Conservation (phyloP, 169 alveolate genomes). For the Eimeria acervulina region DNA sequence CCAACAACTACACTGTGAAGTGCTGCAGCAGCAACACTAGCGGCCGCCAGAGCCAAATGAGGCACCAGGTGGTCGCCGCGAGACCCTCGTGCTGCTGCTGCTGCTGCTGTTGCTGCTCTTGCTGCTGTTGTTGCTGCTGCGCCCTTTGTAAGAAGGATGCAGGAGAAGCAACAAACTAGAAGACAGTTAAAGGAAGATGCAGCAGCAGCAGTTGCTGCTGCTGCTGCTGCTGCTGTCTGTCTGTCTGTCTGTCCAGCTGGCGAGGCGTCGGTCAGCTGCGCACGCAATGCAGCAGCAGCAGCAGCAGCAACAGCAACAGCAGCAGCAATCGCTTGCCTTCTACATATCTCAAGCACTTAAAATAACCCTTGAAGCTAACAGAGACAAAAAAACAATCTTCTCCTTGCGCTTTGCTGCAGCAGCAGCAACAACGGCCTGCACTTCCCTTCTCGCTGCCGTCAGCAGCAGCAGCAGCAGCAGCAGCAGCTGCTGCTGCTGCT, state of each 20-base stretch:
- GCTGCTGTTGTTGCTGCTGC: background rate
- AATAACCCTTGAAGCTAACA: background rate
- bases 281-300: background rate
- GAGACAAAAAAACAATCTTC: background rate
- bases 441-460: background rate
- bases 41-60: background rate
- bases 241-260: background rate
- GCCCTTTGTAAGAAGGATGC: background rate
- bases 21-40: background rate
- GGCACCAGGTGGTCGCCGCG: background rate
- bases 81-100: conserved; percentile 13
- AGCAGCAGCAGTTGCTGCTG: conserved; percentile 31
- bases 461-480: conserved; percentile 59
- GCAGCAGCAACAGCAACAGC: conserved; percentile 54
- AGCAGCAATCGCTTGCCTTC: conserved; percentile 11
- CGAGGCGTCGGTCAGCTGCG: background rate
- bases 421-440: background rate
- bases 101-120: conserved; percentile 29
- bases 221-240: background rate
- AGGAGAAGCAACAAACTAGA: background rate
- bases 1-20: background rate
- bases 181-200: background rate
- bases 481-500: conserved; percentile 34
- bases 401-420: background rate
- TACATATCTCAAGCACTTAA: background rate